Conservation (phyloP, 169 alveolate genomes). For the Eimeria falciformis region DNA sequence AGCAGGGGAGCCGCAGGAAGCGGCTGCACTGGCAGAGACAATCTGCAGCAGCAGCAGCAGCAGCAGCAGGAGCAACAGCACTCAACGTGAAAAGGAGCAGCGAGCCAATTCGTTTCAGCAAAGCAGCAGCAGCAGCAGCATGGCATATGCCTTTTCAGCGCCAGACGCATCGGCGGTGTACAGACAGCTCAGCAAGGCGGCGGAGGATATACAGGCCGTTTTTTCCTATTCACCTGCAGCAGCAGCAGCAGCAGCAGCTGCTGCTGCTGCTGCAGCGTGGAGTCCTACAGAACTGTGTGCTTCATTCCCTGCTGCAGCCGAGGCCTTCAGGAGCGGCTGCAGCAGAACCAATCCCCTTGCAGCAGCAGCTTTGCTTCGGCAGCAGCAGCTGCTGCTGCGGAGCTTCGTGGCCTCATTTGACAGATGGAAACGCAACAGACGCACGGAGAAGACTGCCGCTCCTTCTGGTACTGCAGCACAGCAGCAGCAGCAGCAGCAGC, state of each 20-base stretch:
- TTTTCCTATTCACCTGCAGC: conserved; percentile 3
- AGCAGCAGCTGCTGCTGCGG: conserved; percentile 35
- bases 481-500: conserved; percentile 35
- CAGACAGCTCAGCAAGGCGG: conserved; percentile 20
- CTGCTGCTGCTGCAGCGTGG: conserved; percentile 1
- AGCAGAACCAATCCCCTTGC: background rate
- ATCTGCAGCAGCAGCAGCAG: conserved; percentile 17
- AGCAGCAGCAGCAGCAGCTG: conserved; percentile 40
- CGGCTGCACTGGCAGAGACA: too few species aligned
- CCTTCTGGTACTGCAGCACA: conserved; percentile 34
- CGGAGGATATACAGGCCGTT: background rate
- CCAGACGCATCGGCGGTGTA: conserved; percentile 7
- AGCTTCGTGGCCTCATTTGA: background rate
- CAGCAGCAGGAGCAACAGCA: background rate
- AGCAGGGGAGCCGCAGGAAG: too few species aligned
- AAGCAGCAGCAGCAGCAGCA: background rate
- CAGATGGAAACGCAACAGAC: background rate
- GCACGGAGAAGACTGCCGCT: background rate
- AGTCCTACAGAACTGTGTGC: background rate
- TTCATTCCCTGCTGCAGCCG: background rate
- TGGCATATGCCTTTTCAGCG: background rate
- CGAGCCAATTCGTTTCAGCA: background rate
- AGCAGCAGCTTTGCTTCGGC: background rate
- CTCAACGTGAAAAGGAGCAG: background rate
- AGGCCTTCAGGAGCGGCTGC: background rate